Evolutionary conservation across 1,284 basidiomycete species (phyloP).

Genomic region (Cystobasidiaceae sp.): DNA sequence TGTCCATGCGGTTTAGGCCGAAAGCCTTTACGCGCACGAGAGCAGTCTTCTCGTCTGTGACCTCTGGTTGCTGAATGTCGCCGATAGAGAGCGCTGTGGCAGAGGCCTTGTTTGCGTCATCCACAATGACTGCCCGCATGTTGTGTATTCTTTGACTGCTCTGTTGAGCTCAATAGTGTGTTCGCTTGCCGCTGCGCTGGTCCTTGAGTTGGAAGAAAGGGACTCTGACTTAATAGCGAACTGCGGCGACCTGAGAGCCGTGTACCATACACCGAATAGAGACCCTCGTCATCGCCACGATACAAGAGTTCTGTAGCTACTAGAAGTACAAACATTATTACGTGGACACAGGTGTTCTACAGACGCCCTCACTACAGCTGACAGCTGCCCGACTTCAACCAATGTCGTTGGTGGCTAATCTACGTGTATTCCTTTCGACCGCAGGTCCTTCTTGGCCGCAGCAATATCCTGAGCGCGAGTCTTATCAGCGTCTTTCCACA

Average conservation of each 20-base stretch:
- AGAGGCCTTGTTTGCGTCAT: conserved; percentile 32
- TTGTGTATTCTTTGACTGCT: not conserved
- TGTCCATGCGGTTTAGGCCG: conserved; percentile 84
- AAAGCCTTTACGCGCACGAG: conserved; percentile 59
- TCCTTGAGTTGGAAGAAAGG: too few relatives aligned
- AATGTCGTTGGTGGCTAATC: not conserved
- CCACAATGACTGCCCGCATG: conserved; percentile 35
- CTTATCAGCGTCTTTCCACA: not conserved
- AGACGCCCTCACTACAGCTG: not conserved
- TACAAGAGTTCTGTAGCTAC: too few relatives aligned
- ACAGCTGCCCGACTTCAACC: not conserved
- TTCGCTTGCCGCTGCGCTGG: too few relatives aligned
- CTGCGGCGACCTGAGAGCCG: too few relatives aligned
- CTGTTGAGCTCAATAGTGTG: too few relatives aligned
- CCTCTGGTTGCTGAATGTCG: conserved; percentile 31
- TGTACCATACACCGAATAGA: too few relatives aligned
- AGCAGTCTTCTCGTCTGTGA: conserved; percentile 33
- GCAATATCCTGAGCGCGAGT: conserved; percentile 20
- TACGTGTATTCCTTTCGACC: conserved; percentile 7
- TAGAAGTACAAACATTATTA: not conserved
- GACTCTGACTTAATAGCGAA: too few relatives aligned
- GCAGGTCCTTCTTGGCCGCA: conserved; percentile 18
- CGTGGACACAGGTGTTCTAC: too few relatives aligned
- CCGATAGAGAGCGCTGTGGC: conserved; percentile 37
- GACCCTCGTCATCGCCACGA: too few relatives aligned